Percentiles rank a stretch among this genome's conserved stretches.
Conservation (phyloP, 2,329 filamentous ascomycete genomes). For the Exophiala mesophila region DNA sequence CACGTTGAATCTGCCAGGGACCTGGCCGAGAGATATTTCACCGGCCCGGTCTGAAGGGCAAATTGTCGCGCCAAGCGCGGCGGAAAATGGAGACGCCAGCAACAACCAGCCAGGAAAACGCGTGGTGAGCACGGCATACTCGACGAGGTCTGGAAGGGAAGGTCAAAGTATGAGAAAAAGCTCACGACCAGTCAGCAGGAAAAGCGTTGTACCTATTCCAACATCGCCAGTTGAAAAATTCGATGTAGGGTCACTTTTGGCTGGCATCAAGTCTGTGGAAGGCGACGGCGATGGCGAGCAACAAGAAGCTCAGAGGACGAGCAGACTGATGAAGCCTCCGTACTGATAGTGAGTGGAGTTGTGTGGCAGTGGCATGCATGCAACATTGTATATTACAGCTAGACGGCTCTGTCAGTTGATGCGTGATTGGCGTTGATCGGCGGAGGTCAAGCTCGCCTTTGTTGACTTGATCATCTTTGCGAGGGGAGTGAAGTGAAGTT, state of each 20-base stretch:
- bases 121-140: constrained; percentile 6
- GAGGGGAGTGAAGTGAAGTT: too few relatives aligned
- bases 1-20: constrained; percentile 37
- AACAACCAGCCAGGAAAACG: constrained; percentile 10
- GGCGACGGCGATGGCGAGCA: constrained; percentile 12
- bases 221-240: constrained; percentile 20
- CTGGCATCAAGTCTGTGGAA: constrained; percentile 21
- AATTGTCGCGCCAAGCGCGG: not conserved
- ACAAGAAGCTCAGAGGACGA: constrained; percentile 13
- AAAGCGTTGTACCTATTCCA: constrained; percentile 5
- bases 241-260: constrained; percentile 21
- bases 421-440: too few relatives aligned
- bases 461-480: too few relatives aligned
- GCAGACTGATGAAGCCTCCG: constrained; percentile 21
- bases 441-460: too few relatives aligned
- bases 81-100: not conserved
- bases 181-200: constrained; percentile 18
- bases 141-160: constrained; percentile 8
- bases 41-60: constrained; percentile 18
- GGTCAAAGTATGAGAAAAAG: constrained; percentile 10
- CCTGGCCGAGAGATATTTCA: constrained; percentile 37
- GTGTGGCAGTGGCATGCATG: too few relatives aligned
- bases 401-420: too few relatives aligned
- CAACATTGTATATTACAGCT: too few relatives aligned
- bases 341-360: too few relatives aligned